Percentiles rank a stretch among this genome's conserved stretches.
These are phyloP conservation scores for Coemansia sp. DNA, from an alignment of 192 early-diverging fungal genomes.

Conservation along the genomic window DNA sequence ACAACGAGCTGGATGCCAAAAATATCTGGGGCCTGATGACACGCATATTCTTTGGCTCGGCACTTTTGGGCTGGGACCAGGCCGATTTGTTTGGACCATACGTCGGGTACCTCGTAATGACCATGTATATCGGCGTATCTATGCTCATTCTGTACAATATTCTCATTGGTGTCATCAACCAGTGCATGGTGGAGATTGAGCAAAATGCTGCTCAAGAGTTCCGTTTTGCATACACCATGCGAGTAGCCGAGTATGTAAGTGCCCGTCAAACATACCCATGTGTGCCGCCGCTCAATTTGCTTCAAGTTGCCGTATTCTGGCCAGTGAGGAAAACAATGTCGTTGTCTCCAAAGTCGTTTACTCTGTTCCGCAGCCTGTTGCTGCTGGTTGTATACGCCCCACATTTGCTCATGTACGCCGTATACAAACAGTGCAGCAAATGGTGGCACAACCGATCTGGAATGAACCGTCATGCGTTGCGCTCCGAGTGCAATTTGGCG, in stretches of 20 bases:
- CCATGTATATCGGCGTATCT: slow-evolving; percentile 45
- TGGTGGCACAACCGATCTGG: slow-evolving; percentile 38
- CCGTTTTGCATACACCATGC: slow-evolving; percentile 37
- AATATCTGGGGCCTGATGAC: slow-evolving; percentile 40
- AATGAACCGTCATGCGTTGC: slow-evolving; percentile 16
- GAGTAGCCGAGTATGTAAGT: slow-evolving; percentile 37
- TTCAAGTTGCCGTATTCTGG: slow-evolving; percentile 33
- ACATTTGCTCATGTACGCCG: slow-evolving; percentile 20
- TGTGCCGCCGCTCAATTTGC: slow-evolving; percentile 36
- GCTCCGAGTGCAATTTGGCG: slow-evolving; percentile 27
- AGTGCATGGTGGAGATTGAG: slow-evolving; percentile 37
- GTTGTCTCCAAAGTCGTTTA: slow-evolving; percentile 22
- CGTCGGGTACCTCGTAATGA: slow-evolving; percentile 32
- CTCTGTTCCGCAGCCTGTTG: slow-evolving; percentile 20
- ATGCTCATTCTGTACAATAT: slow-evolving; percentile 47
- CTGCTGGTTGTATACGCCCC: slow-evolving; percentile 30
- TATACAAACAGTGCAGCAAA: slow-evolving; percentile 10
- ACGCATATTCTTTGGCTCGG: slow-evolving; percentile 42
- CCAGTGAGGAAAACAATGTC: slow-evolving; percentile 26
- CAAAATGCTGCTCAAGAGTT: slow-evolving; percentile 41
- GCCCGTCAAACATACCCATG: slow-evolving; percentile 41
- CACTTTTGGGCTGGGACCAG: slow-evolving; percentile 37
- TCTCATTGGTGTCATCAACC: slow-evolving; percentile 46
- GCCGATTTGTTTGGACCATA: slow-evolving; percentile 33
- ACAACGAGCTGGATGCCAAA: slow-evolving; percentile 25